Evolutionary conservation across 2,329 filamentous ascomycete genomes (phyloP), one percentile per base, ranked within the genome.

Genomic region (Curvularia sp.): DNA sequence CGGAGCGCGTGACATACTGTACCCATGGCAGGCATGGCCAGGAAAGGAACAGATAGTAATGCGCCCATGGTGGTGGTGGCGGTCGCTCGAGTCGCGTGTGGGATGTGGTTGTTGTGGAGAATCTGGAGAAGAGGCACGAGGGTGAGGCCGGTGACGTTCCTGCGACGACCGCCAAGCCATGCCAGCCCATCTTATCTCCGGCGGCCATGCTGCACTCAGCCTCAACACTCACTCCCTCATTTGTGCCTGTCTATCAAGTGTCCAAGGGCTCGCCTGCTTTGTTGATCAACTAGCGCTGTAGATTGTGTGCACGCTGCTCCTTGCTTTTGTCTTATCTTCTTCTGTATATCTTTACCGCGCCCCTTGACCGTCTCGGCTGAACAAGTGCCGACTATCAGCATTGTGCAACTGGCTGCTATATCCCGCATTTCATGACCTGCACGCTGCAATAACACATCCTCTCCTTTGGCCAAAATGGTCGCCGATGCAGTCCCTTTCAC

Each of bases 11-110:
- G 39, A 84, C 90, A 63, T 88, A 98, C 92, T 53, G 93, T 92
- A 77, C 91, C 87, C 67, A 91, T 81, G 81, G 92, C 92, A 63
- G 95, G 95, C 67, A 99, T 78, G 67, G 92, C 93, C 79, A 99
- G 81, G 63, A 99, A 83, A 68, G 95, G 95, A 61, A 99, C 79
- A 62, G 94, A 97, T 54, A 99, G 84, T 72, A 96, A 82, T 68
- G 92, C 94, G 74, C 95, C 95, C 95, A 99, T 99, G 52, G 57
- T 72, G 62, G 57, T 72, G 62, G 68, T 53, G 63, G 67, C 48
- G 66, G 58, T 68, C 55, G 28, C 34, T 51, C 23, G 45, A 36
- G 54, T 38, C 49, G 48, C 47, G 50, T 53, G 42, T 60, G 53
- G 48, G 48, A 58, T 32, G 55, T 59, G 42, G 54, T 30, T 48